Conservation (phyloP, 352 stramenopile genomes). For the Pelagophyceae sp. region DNA sequence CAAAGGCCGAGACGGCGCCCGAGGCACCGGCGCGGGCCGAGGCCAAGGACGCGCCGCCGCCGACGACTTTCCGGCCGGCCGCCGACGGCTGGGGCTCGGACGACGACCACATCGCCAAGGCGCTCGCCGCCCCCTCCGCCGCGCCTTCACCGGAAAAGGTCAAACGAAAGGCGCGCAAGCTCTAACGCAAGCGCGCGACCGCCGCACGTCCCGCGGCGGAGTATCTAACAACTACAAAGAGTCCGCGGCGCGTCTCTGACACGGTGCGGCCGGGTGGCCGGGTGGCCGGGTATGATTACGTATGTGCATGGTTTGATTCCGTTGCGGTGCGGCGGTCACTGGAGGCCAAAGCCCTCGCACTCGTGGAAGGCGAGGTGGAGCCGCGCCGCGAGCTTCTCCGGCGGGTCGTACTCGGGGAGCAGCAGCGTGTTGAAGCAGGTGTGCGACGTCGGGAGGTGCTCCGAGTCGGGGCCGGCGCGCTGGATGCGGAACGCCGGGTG, state of each 20-base stretch:
- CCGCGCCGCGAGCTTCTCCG: slow-evolving; percentile 50
- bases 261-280: no score
- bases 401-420: slow-evolving; percentile 60
- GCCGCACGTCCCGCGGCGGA: no score
- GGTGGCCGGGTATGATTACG: no score
- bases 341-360: slow-evolving; percentile 67
- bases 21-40: no score
- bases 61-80: neutral
- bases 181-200: no score
- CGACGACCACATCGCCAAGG: neutral
- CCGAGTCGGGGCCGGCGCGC: slow-evolving; percentile 57
- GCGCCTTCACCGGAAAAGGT: neutral
- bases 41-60: neutral
- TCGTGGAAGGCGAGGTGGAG: slow-evolving; percentile 58
- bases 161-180: neutral
- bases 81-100: neutral
- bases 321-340: no score
- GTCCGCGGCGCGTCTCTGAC: no score
- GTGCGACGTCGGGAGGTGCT: slow-evolving; percentile 56
- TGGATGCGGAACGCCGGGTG: slow-evolving; percentile 57
- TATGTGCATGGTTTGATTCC: no score
- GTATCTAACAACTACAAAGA: no score
- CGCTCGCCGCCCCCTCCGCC: neutral
- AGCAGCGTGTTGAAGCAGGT: slow-evolving; percentile 72
- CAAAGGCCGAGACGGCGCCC: neutral